These are phyloP conservation scores for Fragaria vesca DNA, from an alignment of 306 rosid species.

Conservation along the genomic window DNA sequence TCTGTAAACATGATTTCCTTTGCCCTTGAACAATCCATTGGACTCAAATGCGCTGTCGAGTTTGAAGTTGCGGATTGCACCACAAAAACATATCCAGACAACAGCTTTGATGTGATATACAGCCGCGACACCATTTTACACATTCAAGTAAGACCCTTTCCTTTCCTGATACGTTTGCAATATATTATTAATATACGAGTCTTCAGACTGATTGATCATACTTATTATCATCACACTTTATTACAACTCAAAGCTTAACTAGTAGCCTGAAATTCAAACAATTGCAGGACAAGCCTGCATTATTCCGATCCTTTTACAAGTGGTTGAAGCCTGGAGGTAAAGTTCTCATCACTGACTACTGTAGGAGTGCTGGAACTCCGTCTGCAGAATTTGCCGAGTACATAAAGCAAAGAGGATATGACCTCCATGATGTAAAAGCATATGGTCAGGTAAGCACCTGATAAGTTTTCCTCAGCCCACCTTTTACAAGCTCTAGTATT, in stretches of 20 bases:
- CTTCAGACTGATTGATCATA: neutral
- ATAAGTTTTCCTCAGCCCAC: neutral
- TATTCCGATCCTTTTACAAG: conserved; percentile 68
- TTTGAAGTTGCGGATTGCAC: conserved; percentile 95
- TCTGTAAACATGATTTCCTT: conserved; percentile 90
- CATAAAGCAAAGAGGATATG: conserved; percentile 78
- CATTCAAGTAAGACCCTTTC: conserved; percentile 56
- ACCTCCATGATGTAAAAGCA: conserved; percentile 58
- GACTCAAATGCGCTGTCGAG: conserved; percentile 70
- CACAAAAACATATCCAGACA: conserved; percentile 60
- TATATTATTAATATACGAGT: neutral
- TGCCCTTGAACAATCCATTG: conserved; percentile 84
- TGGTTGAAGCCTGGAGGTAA: conserved; percentile 98
- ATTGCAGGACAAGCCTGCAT: conserved; percentile 70
- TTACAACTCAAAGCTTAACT: neutral
- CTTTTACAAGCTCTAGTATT: neutral
- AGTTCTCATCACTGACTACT: conserved; percentile 84
- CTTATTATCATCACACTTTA: neutral
- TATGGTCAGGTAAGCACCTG: conserved; percentile 57
- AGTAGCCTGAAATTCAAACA: neutral
- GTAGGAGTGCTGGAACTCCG: conserved; percentile 64
- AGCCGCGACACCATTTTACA: conserved; percentile 85
- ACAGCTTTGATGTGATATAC: conserved; percentile 77
- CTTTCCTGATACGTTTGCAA: neutral
- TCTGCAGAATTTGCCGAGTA: conserved; percentile 63